These are phyloP conservation scores for Pleurotus eryngii DNA, from an alignment of 768 basidiomycete species.

Conservation along the genomic window DNA sequence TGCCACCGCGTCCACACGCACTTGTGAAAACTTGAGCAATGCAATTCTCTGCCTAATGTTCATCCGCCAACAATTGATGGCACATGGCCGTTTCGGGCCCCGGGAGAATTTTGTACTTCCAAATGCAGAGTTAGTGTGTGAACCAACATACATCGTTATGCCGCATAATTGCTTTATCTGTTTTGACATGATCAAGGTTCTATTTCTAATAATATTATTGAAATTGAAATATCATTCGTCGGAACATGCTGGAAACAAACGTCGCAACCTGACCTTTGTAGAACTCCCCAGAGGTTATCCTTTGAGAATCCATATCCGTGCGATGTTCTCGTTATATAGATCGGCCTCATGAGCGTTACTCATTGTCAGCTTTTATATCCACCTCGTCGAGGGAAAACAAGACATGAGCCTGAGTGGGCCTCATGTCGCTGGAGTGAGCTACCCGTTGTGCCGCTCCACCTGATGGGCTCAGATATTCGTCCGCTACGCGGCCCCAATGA, in stretches of 20 bases:
- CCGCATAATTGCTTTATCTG: not conserved
- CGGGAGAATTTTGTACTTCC: not conserved
- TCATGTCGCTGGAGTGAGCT: no score
- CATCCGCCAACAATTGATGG: slow-evolving; percentile 5
- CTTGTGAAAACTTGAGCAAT: slow-evolving; percentile 2
- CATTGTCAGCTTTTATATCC: no score
- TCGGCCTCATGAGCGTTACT: no score
- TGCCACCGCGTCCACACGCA: not conserved
- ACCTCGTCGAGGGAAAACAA: no score
- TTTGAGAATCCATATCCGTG: no score
- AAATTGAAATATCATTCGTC: not conserved
- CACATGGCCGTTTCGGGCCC: not conserved
- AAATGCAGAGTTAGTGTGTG: slow-evolving; percentile 1
- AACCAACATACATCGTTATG: not conserved
- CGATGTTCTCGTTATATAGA: no score
- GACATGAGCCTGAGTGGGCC: no score
- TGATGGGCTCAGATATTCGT: no score
- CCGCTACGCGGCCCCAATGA: no score
- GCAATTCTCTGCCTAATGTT: not conserved
- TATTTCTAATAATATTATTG: not conserved
- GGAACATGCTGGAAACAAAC: not conserved
- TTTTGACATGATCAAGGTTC: not conserved
- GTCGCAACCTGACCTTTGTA: no score
- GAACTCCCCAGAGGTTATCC: no score
- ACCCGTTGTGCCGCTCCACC: no score